A percentile compares a stretch with the other conserved stretches of the same genome.
Conservation (phyloP, 2,329 filamentous ascomycete genomes). For the Diaporthe nobilis region DNA sequence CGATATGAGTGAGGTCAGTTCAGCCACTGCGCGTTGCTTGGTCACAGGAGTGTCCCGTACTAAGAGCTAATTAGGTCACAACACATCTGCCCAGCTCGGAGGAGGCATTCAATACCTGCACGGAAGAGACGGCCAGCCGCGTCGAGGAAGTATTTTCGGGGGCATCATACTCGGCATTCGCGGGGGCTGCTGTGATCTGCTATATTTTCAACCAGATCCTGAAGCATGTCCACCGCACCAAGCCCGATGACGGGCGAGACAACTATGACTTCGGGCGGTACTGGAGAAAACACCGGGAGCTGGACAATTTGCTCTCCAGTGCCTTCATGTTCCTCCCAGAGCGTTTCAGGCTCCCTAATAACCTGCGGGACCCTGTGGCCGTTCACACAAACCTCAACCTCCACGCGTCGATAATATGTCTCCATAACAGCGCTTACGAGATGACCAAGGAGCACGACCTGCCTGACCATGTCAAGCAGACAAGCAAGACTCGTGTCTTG, state of each 20-base stretch:
- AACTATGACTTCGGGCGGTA: conserved; percentile 83
- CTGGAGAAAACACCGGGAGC: conserved; percentile 86
- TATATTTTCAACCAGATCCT: conserved; percentile 87
- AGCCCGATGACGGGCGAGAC: conserved; percentile 77
- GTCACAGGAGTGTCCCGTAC: conserved; percentile 18
- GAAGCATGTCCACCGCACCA: conserved; percentile 82
- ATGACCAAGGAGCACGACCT: conserved; percentile 82
- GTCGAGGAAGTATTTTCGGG: conserved; percentile 76
- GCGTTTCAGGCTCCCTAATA: conserved; percentile 78
- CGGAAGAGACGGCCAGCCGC: conserved; percentile 72
- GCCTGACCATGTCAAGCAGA: conserved; percentile 73
- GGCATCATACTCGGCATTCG: conserved; percentile 77
- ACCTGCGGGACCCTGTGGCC: conserved; percentile 78
- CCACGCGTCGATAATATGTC: conserved; percentile 87
- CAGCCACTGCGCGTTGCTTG: background rate
- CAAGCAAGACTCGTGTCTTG: conserved; percentile 80
- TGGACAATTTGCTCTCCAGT: conserved; percentile 86
- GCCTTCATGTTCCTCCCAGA: conserved; percentile 85
- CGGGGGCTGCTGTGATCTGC: conserved; percentile 79
- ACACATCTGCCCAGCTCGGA: conserved; percentile 87
- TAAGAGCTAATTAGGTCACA: conserved; percentile 65
- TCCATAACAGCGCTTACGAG: conserved; percentile 90
- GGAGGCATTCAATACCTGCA: conserved; percentile 78
- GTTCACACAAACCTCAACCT: conserved; percentile 91
- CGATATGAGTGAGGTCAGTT: conserved; percentile 75